Conservation (phyloP, 441 rosid genomes). For the Eutrema salsugineum region DNA sequence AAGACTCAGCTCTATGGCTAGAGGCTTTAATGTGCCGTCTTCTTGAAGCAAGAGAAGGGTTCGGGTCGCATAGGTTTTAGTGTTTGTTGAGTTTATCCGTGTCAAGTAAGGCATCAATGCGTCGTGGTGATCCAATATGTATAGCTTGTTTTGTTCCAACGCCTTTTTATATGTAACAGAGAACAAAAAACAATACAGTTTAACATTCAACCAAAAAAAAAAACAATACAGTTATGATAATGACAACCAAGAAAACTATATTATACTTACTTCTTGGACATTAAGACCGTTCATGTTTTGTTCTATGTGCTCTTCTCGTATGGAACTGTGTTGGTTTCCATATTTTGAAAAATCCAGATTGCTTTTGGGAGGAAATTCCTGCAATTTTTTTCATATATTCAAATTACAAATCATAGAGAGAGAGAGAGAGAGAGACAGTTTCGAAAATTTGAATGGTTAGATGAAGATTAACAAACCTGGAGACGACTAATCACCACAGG, state of each 20-base stretch:
- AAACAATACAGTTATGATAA: neutral
- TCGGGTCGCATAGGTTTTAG: constrained; percentile 80
- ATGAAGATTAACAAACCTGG: constrained; percentile 28
- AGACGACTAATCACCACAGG: constrained; percentile 71
- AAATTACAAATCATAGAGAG: neutral
- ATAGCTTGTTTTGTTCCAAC: constrained; percentile 47
- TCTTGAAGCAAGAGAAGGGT: constrained; percentile 69
- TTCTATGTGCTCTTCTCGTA: constrained; percentile 51
- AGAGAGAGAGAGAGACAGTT: neutral
- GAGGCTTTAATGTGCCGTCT: constrained; percentile 69
- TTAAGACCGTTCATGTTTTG: constrained; percentile 61
- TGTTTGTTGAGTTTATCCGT: constrained; percentile 60
- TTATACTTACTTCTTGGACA: constrained; percentile 44
- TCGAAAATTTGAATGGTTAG: neutral
- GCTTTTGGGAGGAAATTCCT: constrained; percentile 83
- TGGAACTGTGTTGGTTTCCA: constrained; percentile 67
- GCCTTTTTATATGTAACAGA: constrained; percentile 50
- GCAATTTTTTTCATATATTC: constrained; percentile 9
- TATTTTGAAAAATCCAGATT: constrained; percentile 45
- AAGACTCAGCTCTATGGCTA: constrained; percentile 84
- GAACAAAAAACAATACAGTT: neutral
- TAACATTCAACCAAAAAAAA: too few species aligned
- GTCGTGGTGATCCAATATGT: constrained; percentile 83
- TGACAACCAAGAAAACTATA: neutral
- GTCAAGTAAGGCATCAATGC: constrained; percentile 67